Percentiles rank a stretch among this genome's conserved stretches.
phyloP scores from a whole-genome alignment of 352 stramenopile species.

The Lagenidium giganteum region DNA sequence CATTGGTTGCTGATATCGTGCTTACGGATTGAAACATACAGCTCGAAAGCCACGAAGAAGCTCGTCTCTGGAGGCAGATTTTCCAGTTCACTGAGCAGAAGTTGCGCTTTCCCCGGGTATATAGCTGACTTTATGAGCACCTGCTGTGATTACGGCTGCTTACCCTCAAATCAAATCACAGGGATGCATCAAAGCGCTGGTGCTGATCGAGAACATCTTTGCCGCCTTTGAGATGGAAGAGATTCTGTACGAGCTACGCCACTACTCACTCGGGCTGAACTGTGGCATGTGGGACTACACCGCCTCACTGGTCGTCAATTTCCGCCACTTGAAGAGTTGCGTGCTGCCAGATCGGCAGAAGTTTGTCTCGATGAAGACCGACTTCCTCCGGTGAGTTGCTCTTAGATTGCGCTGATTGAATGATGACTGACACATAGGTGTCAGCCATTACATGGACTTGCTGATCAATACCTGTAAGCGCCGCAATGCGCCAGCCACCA shows the following conservation, averaged over 20 bases:
- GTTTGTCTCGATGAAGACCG: constrained; percentile 44
- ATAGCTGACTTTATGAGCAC: background rate
- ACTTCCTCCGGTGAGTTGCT: constrained; percentile 35
- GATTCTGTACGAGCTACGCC: constrained; percentile 89
- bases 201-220: constrained; percentile 95
- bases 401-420: background rate
- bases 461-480: constrained; percentile 91
- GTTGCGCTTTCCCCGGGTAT: constrained; percentile 71
- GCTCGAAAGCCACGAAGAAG: constrained; percentile 89
- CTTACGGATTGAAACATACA: no score
- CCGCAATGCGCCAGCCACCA: constrained; percentile 89
- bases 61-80: constrained; percentile 91
- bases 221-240: constrained; percentile 96
- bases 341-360: constrained; percentile 87
- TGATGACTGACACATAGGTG: background rate
- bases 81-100: constrained; percentile 86
- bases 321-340: constrained; percentile 64
- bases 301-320: constrained; percentile 92
- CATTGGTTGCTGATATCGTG: no score
- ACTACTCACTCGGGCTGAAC: constrained; percentile 93
- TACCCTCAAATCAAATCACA: no score
- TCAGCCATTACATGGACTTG: constrained; percentile 84
- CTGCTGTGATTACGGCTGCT: no score
- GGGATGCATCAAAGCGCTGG: constrained; percentile 80
- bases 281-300: constrained; percentile 96